Percentiles rank a stretch among this genome's conserved stretches.
These are phyloP conservation scores for Tuber magnatum DNA, from an alignment of 495 filamentous ascomycete genomes.

Conservation along the genomic window DNA sequence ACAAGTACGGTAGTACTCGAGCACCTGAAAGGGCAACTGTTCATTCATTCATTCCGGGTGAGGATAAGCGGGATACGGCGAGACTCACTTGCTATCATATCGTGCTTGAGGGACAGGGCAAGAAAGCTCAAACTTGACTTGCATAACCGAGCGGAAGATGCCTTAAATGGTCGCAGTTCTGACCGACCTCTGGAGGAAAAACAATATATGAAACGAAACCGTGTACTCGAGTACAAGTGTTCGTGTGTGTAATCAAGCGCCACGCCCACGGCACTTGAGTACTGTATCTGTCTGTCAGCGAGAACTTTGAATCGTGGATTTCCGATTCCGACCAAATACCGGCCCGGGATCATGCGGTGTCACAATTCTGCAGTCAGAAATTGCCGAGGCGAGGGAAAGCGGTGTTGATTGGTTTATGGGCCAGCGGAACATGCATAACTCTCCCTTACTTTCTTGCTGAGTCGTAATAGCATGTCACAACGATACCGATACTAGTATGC, in stretches of 20 bases:
- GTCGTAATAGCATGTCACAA: background rate
- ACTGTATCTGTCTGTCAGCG: background rate
- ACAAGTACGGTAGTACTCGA: too few species aligned
- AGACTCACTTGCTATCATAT: background rate
- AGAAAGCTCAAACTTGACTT: background rate
- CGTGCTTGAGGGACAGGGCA: background rate
- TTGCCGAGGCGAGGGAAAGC: background rate
- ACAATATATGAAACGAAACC: background rate
- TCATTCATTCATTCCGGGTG: background rate
- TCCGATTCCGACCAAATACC: background rate
- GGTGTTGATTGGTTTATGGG: background rate
- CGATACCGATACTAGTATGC: background rate
- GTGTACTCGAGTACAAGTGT: background rate
- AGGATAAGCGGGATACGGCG: background rate
- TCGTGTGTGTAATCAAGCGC: background rate
- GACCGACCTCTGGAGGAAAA: background rate
- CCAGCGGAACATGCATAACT: background rate
- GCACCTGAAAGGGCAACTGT: too few species aligned
- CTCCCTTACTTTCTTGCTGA: background rate
- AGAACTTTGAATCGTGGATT: background rate
- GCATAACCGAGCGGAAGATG: background rate
- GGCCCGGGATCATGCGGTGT: background rate
- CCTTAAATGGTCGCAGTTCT: background rate
- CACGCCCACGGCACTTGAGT: background rate
- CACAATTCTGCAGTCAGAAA: background rate